Percentiles rank a stretch among this genome's conserved stretches.
Evolutionary conservation across 345 rosid genomes (phyloP).

Genomic region (Odontarrhena argentea): DNA sequence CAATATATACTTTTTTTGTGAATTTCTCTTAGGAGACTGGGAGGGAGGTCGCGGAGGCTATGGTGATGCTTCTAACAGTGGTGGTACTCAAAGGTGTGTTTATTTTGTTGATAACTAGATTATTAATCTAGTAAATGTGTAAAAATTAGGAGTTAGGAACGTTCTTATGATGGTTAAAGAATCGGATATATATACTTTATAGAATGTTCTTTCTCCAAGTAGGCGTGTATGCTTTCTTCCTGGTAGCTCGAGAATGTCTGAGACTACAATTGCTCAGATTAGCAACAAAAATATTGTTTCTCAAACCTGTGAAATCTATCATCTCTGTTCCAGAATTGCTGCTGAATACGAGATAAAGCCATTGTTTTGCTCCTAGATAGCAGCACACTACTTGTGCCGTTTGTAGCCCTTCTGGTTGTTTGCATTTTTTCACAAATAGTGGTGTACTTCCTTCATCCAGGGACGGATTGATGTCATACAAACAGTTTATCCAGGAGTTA

Average conservation of each 20-base stretch:
- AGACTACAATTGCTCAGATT: slow-evolving; percentile 7
- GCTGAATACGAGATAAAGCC: background rate
- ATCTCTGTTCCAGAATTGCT: background rate
- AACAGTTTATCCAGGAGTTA: slow-evolving; percentile 98
- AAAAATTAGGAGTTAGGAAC: slow-evolving; percentile 5
- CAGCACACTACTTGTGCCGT: background rate
- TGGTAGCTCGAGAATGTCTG: slow-evolving; percentile 10
- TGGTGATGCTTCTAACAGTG: slow-evolving; percentile 51
- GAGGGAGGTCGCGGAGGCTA: slow-evolving; percentile 76
- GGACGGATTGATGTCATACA: slow-evolving; percentile 99
- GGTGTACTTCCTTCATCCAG: slow-evolving; percentile 45
- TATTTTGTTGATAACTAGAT: background rate
- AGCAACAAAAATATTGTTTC: background rate
- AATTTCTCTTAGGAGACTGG: slow-evolving; percentile 58
- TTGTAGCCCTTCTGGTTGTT: background rate
- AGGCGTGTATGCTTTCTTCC: background rate
- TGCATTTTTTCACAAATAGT: background rate
- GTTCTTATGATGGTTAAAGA: slow-evolving; percentile 1
- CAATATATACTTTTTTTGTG: slow-evolving; percentile 8
- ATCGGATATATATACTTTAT: background rate
- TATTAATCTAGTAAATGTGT: slow-evolving; percentile 10
- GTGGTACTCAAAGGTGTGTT: slow-evolving; percentile 52
- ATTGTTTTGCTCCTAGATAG: slow-evolving; percentile 3
- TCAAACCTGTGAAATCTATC: slow-evolving; percentile 13
- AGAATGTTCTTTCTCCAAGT: background rate